Conservation (phyloP, 352 stramenopile species). For the Phytophthora litchii region DNA sequence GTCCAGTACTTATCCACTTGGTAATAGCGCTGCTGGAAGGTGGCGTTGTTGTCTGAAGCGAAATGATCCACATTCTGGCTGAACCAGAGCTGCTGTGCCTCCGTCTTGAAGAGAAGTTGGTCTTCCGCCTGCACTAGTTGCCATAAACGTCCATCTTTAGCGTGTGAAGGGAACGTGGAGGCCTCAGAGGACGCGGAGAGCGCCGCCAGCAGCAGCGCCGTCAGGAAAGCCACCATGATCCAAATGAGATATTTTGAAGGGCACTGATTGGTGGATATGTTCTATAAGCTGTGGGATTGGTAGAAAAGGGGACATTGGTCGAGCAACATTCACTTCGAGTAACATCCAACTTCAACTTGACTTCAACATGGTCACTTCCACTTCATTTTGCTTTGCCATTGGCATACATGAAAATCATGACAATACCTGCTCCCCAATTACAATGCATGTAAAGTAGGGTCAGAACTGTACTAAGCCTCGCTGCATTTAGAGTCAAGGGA, state of each 20-base stretch:
- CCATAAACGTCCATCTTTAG: constrained; percentile 58
- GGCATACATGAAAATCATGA: neutral
- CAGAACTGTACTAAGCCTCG: too few species aligned
- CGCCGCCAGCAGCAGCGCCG: constrained; percentile 19
- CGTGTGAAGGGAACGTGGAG: constrained; percentile 44
- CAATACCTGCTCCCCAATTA: neutral
- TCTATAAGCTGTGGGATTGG: constrained; percentile 3
- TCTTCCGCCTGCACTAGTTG: constrained; percentile 56
- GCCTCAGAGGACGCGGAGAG: constrained; percentile 5
- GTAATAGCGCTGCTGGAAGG: constrained; percentile 83
- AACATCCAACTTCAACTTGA: too few species aligned
- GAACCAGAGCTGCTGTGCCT: constrained; percentile 65
- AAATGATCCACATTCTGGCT: constrained; percentile 77
- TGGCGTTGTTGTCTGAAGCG: constrained; percentile 28
- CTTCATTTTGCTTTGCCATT: too few species aligned
- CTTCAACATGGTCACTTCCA: too few species aligned
- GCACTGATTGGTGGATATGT: neutral
- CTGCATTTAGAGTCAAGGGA: constrained; percentile 19
- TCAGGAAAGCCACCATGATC: constrained; percentile 20
- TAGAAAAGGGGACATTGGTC: constrained; percentile 3
- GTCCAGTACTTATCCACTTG: constrained; percentile 69
- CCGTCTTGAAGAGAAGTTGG: constrained; percentile 45
- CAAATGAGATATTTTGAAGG: constrained; percentile 23
- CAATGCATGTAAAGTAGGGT: neutral
- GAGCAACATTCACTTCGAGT: neutral